Conservation (phyloP, 139 green algal genomes). For the Coelastrella sp. region DNA sequence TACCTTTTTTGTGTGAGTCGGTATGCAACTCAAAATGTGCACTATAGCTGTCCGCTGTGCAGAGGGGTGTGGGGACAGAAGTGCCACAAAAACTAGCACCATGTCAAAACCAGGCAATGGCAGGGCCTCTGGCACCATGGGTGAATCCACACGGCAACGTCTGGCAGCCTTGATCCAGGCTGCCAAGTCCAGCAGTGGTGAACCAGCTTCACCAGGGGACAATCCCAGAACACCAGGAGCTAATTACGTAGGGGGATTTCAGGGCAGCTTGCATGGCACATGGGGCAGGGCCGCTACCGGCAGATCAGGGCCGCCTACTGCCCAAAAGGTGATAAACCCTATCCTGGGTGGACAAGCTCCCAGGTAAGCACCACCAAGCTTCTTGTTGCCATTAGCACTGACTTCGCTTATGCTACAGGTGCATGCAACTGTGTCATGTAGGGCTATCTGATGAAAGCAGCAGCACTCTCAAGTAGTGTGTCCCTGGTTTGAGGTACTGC, state of each 20-base stretch:
- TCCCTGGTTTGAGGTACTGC: background rate
- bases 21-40: too few species aligned
- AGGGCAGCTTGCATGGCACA: constrained; percentile 51
- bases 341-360: background rate
- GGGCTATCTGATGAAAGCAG: too few species aligned
- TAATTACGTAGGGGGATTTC: constrained; percentile 46
- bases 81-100: background rate
- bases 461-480: background rate
- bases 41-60: too few species aligned
- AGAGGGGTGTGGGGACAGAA: background rate
- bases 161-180: constrained; percentile 26
- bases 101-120: constrained; percentile 19
- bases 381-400: background rate
- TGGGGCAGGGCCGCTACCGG: constrained; percentile 54
- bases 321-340: constrained; percentile 3
- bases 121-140: constrained; percentile 43
- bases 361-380: background rate
- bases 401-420: background rate
- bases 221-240: constrained; percentile 8
- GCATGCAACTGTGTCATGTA: background rate
- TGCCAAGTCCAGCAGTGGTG: constrained; percentile 42
- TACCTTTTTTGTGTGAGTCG: too few species aligned
- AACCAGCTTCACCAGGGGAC: background rate
- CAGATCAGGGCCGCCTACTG: background rate
- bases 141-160: constrained; percentile 50